Percentiles rank a stretch among this genome's conserved stretches.
phyloP scores from a whole-genome alignment of 331 rosid genomes.

The Malus hybrid region DNA sequence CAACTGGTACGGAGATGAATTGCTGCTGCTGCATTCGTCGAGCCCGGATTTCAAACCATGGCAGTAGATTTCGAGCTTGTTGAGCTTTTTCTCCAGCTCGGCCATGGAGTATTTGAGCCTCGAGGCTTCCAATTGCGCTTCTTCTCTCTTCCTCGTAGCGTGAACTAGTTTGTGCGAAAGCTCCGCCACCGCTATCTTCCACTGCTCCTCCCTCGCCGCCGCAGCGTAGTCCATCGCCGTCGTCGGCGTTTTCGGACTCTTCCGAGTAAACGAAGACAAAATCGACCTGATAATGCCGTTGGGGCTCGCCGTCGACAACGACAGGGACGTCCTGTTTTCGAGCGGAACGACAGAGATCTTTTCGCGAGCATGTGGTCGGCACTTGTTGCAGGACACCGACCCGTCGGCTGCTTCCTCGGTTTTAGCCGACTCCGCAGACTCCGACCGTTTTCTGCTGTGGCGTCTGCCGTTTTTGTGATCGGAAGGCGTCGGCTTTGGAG shows the following conservation, averaged over 20 bases:
- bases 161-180: slow-evolving; percentile 77
- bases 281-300: slow-evolving; percentile 67
- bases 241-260: slow-evolving; percentile 55
- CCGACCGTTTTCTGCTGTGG: slow-evolving; percentile 38
- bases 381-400: slow-evolving; percentile 64
- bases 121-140: slow-evolving; percentile 71
- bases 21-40: slow-evolving; percentile 43
- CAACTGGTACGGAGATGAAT: slow-evolving; percentile 14
- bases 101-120: slow-evolving; percentile 81
- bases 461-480: slow-evolving; percentile 20
- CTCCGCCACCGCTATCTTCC: slow-evolving; percentile 74
- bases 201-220: slow-evolving; percentile 61
- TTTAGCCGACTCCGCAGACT: slow-evolving; percentile 17
- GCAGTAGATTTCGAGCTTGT: slow-evolving; percentile 79
- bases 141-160: slow-evolving; percentile 68
- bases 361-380: slow-evolving; percentile 76
- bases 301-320: slow-evolving; percentile 56
- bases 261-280: slow-evolving; percentile 52
- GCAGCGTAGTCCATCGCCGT: slow-evolving; percentile 21
- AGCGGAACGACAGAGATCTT: slow-evolving; percentile 77
- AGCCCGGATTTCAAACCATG: slow-evolving; percentile 66
- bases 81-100: slow-evolving; percentile 80
- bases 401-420: slow-evolving; percentile 23
- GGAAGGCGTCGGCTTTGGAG: slow-evolving; percentile 39
- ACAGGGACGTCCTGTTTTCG: slow-evolving; percentile 39